Percentiles rank a stretch among this genome's conserved stretches.
These are phyloP conservation scores for Candida morakotiae DNA, from an alignment of 805 yeast species.

Conservation along the genomic window DNA sequence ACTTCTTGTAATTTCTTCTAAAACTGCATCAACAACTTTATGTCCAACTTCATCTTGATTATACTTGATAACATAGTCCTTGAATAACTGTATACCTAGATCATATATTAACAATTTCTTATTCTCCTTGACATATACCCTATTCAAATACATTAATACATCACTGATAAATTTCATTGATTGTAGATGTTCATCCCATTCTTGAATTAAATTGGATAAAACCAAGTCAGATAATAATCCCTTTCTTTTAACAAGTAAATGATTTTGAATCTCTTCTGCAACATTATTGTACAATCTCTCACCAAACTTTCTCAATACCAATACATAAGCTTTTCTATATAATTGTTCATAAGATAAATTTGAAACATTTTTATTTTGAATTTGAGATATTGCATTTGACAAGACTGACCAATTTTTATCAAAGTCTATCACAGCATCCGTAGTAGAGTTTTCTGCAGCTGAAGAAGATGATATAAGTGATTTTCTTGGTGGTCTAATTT, in stretches of 20 bases:
- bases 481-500: slow-evolving; percentile 64
- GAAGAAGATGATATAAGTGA: slow-evolving; percentile 19
- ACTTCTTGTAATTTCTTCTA: slow-evolving; percentile 53
- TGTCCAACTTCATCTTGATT: slow-evolving; percentile 49
- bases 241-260: slow-evolving; percentile 30
- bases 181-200: slow-evolving; percentile 71
- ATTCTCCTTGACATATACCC: slow-evolving; percentile 74
- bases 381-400: slow-evolving; percentile 64
- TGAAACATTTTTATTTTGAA: slow-evolving; percentile 68
- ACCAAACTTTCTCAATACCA: slow-evolving; percentile 71
- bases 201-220: slow-evolving; percentile 31
- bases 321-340: slow-evolving; percentile 71
- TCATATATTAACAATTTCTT: slow-evolving; percentile 66
- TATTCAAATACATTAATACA: slow-evolving; percentile 79
- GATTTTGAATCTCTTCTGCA: slow-evolving; percentile 40
- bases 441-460: slow-evolving; percentile 15
- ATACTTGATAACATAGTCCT: slow-evolving; percentile 52
- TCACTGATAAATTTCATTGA: slow-evolving; percentile 79
- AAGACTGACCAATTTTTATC: slow-evolving; percentile 65
- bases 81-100: slow-evolving; percentile 65
- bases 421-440: slow-evolving; percentile 45
- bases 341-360: slow-evolving; percentile 77
- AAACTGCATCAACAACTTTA: slow-evolving; percentile 43
- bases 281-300: slow-evolving; percentile 62
- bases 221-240: slow-evolving; percentile 20